Evolutionary conservation across 345 rosid species (phyloP).

Genomic region (Dipteronia dyeriana): DNA sequence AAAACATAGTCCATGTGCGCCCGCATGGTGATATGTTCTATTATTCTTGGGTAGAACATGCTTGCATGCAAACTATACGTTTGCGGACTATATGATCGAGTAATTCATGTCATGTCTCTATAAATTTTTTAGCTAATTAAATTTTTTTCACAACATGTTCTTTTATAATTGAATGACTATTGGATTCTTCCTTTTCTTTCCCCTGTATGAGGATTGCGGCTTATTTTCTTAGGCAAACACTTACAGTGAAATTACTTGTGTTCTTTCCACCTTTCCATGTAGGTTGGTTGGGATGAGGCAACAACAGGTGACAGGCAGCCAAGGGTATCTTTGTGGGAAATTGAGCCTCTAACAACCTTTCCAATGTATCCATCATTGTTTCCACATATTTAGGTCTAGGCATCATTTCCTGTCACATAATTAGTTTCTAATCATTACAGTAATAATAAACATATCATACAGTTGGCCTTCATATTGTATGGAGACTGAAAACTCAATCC

Average conservation of each 20-base stretch:
- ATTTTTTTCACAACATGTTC: background rate
- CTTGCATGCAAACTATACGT: background rate
- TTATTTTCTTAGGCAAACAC: background rate
- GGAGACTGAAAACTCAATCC: background rate
- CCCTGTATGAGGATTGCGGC: background rate
- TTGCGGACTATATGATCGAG: background rate
- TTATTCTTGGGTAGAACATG: background rate
- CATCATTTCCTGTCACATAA: background rate
- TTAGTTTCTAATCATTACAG: background rate
- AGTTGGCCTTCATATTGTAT: background rate
- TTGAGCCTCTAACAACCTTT: constrained; percentile 75
- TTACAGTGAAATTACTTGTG: background rate
- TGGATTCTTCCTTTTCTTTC: background rate
- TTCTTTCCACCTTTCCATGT: constrained; percentile 20
- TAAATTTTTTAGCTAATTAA: too few species aligned
- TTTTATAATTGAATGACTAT: background rate
- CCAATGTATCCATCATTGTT: constrained; percentile 82
- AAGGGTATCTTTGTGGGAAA: constrained; percentile 77
- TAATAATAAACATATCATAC: background rate
- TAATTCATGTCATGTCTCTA: background rate
- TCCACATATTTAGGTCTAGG: constrained; percentile 46
- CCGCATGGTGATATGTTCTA: too few species aligned
- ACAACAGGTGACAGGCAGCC: constrained; percentile 80
- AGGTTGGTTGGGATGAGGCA: constrained; percentile 91
- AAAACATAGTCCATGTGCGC: background rate